Evolutionary conservation across 768 basidiomycete genomes (phyloP).

Genomic region (Trichaptum fuscoviolaceum): DNA sequence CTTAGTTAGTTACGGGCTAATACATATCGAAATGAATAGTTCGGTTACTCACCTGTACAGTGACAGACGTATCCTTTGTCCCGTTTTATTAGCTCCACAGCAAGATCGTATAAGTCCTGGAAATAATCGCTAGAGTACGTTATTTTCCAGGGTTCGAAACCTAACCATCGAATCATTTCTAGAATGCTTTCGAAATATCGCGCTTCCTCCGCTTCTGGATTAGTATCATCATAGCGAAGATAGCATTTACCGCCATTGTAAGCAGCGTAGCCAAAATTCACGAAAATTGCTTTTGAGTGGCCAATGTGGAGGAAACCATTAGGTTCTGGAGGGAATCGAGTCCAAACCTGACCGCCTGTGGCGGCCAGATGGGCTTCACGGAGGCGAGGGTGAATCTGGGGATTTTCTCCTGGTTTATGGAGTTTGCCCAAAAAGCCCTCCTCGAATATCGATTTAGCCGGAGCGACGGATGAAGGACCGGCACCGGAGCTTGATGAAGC

Average conservation of each 20-base stretch:
- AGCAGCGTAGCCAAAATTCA: conserved; percentile 98
- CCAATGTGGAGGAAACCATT: conserved; percentile 96
- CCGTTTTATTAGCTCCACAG: conserved; percentile 80
- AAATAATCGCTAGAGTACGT: conserved; percentile 99
- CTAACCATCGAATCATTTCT: conserved; percentile 94
- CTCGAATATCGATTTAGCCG: conserved; percentile 71
- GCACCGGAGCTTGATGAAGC: conserved; percentile 27
- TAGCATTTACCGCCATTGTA: conserved; percentile 91
- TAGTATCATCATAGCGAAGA: conserved; percentile 96
- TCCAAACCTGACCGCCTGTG: conserved; percentile 83
- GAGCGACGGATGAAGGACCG: conserved; percentile 31
- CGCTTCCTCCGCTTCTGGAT: conserved; percentile 96
- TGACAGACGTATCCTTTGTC: conserved; percentile 96
- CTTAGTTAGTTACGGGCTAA: neutral
- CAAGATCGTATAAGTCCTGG: conserved; percentile 76
- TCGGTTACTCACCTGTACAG: conserved; percentile 72
- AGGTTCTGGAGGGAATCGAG: conserved; percentile 97
- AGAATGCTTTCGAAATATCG: conserved; percentile 95
- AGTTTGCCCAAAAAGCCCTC: conserved; percentile 92
- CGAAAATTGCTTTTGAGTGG: conserved; percentile 97
- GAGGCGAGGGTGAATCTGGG: conserved; percentile 73
- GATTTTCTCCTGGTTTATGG: conserved; percentile 92
- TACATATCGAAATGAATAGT: neutral
- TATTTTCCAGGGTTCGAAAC: conserved; percentile 97
- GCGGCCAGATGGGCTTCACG: conserved; percentile 75